Base-by-base conservation (phyloP, 306 rosid species). In the Carpinus fangiana region DNA sequence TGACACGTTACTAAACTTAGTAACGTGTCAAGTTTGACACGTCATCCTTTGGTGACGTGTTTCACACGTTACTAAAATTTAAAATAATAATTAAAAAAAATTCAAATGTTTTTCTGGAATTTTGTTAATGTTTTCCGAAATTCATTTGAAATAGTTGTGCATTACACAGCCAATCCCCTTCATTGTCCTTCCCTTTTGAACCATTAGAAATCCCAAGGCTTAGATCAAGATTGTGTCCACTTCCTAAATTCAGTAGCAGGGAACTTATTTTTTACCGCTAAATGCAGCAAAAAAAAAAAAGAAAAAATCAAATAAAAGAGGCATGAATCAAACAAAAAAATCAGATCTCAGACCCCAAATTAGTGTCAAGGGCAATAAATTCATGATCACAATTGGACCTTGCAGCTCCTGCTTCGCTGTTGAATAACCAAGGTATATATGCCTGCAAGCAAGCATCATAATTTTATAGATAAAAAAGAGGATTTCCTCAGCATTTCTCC, bases 381-480 rank as follows among this genome's bases (percentile, higher is more conserved):
- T 46, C 47, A 70, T n/a, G 61, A 84, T 72, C 47, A 71, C 45
- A 47, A 73, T 23, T 23, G 80, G 86, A 90, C 97, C 98, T 93
- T 90, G 98, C 98, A 79, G 97, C 97, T 74, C 91, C 98, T 79
- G 87, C 65, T 79, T 93, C 98, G 78, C 94, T 93, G 73, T 88
- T 94, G 68, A 90, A 93, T 76, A 93, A 92, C 98, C 98, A 34
- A 93, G 97, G 85, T 93, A 93, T 78, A 89, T 82, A 79, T 92
- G 90, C 92, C 97, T 92, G 90, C 90, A 87, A 64, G 76, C 73
- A 90, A 84, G 79, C 84, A 80, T 17, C 12, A 55, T 13, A 16
- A 46, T 18, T 43, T 66, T 46, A 66, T 18, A 43, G 71, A 8
- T 66, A 66, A 38, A 66, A 60, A 34, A 28, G 48, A 66, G 50